phyloP scores from a whole-genome alignment of 2,329 filamentous ascomycete genomes.

The Neophaeococcomyces mojaviensis region DNA sequence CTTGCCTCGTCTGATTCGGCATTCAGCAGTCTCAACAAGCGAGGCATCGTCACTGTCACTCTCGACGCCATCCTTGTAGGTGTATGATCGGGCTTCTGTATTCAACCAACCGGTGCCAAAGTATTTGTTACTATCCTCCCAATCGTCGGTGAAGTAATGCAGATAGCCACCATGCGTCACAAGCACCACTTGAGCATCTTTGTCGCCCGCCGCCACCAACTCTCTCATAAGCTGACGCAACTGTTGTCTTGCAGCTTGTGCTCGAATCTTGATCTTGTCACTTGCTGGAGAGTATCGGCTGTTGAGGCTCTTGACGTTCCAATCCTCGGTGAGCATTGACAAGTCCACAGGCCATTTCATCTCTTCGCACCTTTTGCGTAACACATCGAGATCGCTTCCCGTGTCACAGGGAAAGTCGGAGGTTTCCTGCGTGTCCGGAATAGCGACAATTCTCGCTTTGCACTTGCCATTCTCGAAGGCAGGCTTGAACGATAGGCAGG shows the following conservation, averaged over 20 bases:
- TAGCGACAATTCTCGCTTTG: slow-evolving; percentile 50
- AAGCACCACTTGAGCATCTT: slow-evolving; percentile 58
- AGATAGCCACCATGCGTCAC: slow-evolving; percentile 79
- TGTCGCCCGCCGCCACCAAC: slow-evolving; percentile 49
- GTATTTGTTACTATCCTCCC: slow-evolving; percentile 46
- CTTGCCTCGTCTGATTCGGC: slow-evolving; percentile 35
- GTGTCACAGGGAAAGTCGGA: slow-evolving; percentile 68
- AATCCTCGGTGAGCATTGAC: slow-evolving; percentile 53
- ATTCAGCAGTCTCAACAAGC: slow-evolving; percentile 35
- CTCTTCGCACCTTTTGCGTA: slow-evolving; percentile 55
- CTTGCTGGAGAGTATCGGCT: slow-evolving; percentile 40
- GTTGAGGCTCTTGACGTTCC: slow-evolving; percentile 58
- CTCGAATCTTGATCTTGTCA: slow-evolving; percentile 52
- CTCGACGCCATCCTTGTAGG: slow-evolving; percentile 52
- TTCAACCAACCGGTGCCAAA: slow-evolving; percentile 61
- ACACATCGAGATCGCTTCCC: slow-evolving; percentile 50
- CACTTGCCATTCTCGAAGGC: slow-evolving; percentile 40
- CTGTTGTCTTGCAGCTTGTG: slow-evolving; percentile 52
- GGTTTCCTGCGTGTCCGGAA: slow-evolving; percentile 74
- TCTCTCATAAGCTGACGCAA: slow-evolving; percentile 51
- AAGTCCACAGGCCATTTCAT: slow-evolving; percentile 55
- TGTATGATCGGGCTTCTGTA: slow-evolving; percentile 63
- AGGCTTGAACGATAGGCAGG: slow-evolving; percentile 59
- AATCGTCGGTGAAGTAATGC: slow-evolving; percentile 80
- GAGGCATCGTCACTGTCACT: slow-evolving; percentile 33